Evolutionary conservation across 1,139 yeast species (phyloP), one percentile per base, ranked within the genome.

Genomic region (Nakaseomyces delphensis): DNA sequence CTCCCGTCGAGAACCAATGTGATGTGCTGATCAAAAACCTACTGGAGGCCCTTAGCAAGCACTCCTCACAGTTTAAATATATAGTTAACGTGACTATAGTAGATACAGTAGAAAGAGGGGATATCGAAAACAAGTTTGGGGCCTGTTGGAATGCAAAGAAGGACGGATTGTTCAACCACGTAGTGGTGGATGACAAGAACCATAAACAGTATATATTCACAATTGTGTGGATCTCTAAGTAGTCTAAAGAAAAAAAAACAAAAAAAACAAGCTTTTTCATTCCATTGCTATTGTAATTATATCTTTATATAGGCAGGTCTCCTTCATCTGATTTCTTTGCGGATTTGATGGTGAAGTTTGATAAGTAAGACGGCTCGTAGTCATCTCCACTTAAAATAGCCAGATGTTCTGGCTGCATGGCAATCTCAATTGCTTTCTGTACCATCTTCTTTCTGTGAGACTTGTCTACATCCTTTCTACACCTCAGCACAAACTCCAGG

Each of bases 401-500:
- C 11, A 38, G 13, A n/a, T 27, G 32, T 18, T 38, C 27, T 6
- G 40, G 40, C 15, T 28, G 23, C 27, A 23, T 19, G 9, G 33
- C 25, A 10, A 40, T 27, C 11, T 42, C 40, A 11, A 48, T 45
- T 2, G 61, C 61, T 10, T 52, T 45, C 9, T 51, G 48, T 1
- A 53, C 4, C 2, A 59, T 45, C 13, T 43, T 49, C 38, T 57
- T 63, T 4, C 57, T 47, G 3, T 42, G 42, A 8, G 65, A 58
- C 14, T 53, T 54, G 39, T 61, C 64, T 16, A 61, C 52, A 41
- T 62, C 66, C 42, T 69, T 68, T 49, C 72, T 67, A 44, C 67
- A 62, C 27, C 59, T 65, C 41, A 71, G 52, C 13, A 71, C 58
- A n/a, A 64, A 61, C 19, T 76, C 77, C 50, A 89, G 71, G 57